These are phyloP conservation scores for Glycine latifolia DNA, from an alignment of 306 rosid species.

Conservation along the genomic window DNA sequence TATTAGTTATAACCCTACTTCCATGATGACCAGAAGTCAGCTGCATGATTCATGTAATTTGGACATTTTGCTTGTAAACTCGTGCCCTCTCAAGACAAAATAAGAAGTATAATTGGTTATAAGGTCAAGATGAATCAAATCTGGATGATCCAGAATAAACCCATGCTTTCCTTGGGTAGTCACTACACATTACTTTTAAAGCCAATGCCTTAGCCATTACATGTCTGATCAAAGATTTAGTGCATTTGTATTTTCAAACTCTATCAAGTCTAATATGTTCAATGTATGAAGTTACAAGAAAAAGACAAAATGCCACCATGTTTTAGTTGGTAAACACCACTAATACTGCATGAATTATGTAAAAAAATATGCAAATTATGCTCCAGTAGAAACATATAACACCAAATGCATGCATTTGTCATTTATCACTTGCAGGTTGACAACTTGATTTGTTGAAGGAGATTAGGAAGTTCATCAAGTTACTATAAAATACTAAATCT, in stretches of 20 bases:
- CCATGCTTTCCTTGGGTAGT: constrained; percentile 14
- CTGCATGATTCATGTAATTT: constrained; percentile 6
- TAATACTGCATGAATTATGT: constrained; percentile 11
- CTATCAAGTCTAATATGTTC: constrained; percentile 6
- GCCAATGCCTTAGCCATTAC: not conserved
- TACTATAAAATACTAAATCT: constrained; percentile 28
- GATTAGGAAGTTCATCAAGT: constrained; percentile 23
- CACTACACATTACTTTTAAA: not conserved
- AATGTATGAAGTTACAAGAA: not conserved
- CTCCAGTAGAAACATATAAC: constrained; percentile 18
- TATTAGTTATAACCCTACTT: constrained; percentile 35
- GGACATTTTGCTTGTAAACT: not conserved
- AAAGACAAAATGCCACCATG: constrained; percentile 6
- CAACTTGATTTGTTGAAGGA: not conserved
- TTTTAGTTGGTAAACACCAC: constrained; percentile 13
- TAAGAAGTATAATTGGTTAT: constrained; percentile 12
- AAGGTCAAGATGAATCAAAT: constrained; percentile 10
- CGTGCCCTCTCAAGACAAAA: constrained; percentile 28
- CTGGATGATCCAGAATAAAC: constrained; percentile 9
- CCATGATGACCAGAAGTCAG: constrained; percentile 27
- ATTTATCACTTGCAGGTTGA: constrained; percentile 21
- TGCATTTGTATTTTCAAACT: constrained; percentile 22
- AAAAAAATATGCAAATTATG: constrained; percentile 20
- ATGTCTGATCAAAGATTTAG: constrained; percentile 18
- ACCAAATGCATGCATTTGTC: constrained; percentile 30